These are phyloP conservation scores for Penicillium longicatenatum DNA, from an alignment of 495 filamentous ascomycete genomes.

Conservation along the genomic window DNA sequence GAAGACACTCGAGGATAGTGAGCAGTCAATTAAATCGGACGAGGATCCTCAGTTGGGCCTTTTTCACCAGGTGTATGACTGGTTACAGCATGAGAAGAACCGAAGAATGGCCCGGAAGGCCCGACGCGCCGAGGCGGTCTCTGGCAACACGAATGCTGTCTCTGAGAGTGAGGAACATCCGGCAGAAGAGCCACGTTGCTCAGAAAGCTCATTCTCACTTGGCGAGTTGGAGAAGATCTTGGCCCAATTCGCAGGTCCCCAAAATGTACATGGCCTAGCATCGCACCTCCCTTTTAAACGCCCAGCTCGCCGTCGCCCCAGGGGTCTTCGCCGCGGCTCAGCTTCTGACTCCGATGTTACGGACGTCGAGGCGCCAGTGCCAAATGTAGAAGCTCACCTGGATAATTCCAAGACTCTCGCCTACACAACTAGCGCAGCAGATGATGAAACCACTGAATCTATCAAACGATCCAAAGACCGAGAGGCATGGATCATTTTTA, in stretches of 20 bases:
- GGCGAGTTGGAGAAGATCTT: constrained; percentile 72
- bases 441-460: constrained; percentile 42
- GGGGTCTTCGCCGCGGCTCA: constrained; percentile 42
- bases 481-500: constrained; percentile 79
- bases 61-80: constrained; percentile 71
- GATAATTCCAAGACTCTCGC: constrained; percentile 87
- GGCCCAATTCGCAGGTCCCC: constrained; percentile 49
- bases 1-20: constrained; percentile 28
- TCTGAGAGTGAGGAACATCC: constrained; percentile 29
- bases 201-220: constrained; percentile 63
- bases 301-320: constrained; percentile 31
- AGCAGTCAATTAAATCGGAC: constrained; percentile 28
- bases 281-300: constrained; percentile 38
- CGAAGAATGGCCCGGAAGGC: constrained; percentile 58
- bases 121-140: constrained; percentile 32
- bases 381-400: constrained; percentile 74
- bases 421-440: constrained; percentile 63
- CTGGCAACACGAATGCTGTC: constrained; percentile 22
- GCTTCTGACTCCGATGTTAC: constrained; percentile 81
- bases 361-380: constrained; percentile 70
- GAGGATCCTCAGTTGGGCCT: constrained; percentile 48
- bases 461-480: constrained; percentile 60
- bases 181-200: constrained; percentile 38
- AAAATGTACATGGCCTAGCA: constrained; percentile 34
- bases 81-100: constrained; percentile 75